Base-by-base conservation (phyloP, 352 stramenopile genomes). In the Phytophthora sp. region DNA sequence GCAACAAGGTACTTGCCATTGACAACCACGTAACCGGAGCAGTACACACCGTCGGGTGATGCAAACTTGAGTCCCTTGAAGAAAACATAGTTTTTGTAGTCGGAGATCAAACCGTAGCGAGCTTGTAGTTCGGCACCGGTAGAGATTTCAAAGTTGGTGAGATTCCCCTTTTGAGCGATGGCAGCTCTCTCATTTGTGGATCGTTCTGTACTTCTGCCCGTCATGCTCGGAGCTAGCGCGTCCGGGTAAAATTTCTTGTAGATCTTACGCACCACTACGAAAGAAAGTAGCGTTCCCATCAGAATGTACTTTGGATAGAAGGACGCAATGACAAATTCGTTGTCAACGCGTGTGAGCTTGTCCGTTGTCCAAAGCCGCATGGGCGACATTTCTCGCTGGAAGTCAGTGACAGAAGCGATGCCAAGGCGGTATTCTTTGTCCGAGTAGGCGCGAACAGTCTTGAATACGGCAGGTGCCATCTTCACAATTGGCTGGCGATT, bases 31-130 rank as follows among this genome's bases (percentile, higher is more conserved):
- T 74, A 84, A 13, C 72, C 76, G 0, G 62, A 77, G 63, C 69
- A 76, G 52, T 77, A 84, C 21, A 82, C 76, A 21, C 73, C 76
- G n/a, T 80, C 74, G 1, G 71, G 62, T 1, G 67, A 77, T 11
- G 74, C 74, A 53, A 77, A 82, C 61, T 82, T 80, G 7, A 82
- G 53, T 5, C 77, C 76, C 33, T 82, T 79, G 38, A 81, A 79
- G 50, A 76, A 77, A 0, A 76, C 60, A 54, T 76, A 80, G 45
- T 82, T 80, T 45, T 78, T 73, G 50, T 78, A 86, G 18, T 78
- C 63, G 0, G 63, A 86, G 29, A 86, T 67, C 7, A 86, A 45
- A 7, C 77, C 77, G 20, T 75, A 69, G 31, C 70, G 63, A 42
- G 69, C 59, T 30, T 71, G 63, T 24, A 79, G 30, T 26, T 76